Base-by-base conservation (phyloP, 805 yeast genomes). In the Zygosaccharomyces gambellarensis region DNA sequence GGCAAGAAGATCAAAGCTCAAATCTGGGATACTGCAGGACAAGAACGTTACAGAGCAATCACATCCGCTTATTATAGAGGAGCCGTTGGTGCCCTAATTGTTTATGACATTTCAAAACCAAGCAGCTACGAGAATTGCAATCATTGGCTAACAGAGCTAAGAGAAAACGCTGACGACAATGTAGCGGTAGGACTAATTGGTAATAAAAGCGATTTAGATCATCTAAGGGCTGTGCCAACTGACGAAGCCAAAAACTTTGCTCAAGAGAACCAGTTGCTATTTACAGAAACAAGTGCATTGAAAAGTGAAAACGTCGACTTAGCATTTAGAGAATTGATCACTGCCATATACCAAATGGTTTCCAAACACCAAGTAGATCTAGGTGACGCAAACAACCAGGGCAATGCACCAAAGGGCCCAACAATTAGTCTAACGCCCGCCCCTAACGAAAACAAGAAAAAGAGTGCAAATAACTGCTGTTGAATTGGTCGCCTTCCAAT, bases 1-100 rank as follows among this genome's bases (percentile, higher is more conserved):
- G 90, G 89, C 39, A 86, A 85, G 63, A 73, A 88, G 65, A 85
- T 87, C 59, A 88, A 87, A 68, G 92, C 95, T 3, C 95, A 89
- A 71, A 85, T 90, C 59, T 92, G 99, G 99, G 99, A 92, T 71
- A 92, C 99, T 32, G 99, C 99, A 2, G 99, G 99, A 53, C 99
- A 92, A 74, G 99, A 92, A 71, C 82, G 99, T 69, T 92, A 94
- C 75, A 82, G 99, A 62, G 98, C 99, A 40, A 92, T 92, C 69
- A 94, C 99, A 29, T 83, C 94, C 49, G 98, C 98, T 5, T 92
- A 92, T 73, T 92, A 92, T 70, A 80, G 99, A 67, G 99, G 98
- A 38, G 98, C 99, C 1, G 96, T 90, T 47, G 99, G 99, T 52
- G 98, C 98, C 3, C 77, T 92, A 62, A 85, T 92, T 50, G 96